Evolutionary conservation across 805 yeast species (phyloP).

Genomic region (Komagataella pastoris): DNA sequence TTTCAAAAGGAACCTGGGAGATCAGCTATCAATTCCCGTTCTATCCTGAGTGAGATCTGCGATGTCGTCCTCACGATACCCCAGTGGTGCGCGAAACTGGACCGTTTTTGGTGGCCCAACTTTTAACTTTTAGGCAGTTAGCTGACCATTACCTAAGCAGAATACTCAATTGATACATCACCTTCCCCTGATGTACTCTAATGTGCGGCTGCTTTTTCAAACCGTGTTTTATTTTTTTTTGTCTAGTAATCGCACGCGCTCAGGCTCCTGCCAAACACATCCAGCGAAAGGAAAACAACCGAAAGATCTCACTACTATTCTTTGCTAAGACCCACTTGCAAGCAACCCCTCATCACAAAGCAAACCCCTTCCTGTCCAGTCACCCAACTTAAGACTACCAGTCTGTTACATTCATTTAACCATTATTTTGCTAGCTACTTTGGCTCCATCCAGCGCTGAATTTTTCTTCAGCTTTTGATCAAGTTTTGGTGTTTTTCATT

Average conservation of each 20-base stretch:
- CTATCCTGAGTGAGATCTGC: background rate
- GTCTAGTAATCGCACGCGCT: background rate
- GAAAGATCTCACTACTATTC: background rate
- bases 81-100: background rate
- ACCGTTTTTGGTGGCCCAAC: background rate
- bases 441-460: background rate
- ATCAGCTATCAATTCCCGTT: background rate
- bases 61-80: background rate
- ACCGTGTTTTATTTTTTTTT: background rate
- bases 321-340: background rate
- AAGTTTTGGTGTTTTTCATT: background rate
- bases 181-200: background rate
- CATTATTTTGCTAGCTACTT: background rate
- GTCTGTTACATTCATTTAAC: background rate
- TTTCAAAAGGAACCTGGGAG: background rate
- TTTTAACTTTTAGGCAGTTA: too few relatives aligned
- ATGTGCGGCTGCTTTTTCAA: background rate
- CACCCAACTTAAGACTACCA: background rate
- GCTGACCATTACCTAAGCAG: background rate
- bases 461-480: background rate
- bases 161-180: background rate
- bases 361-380: background rate
- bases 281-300: background rate
- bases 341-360: background rate
- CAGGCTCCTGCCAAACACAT: background rate